Percentiles rank a stretch among this genome's conserved stretches.
Evolutionary conservation across 1,284 basidiomycete species (phyloP).

Genomic region (Rhodotorula glutinis): DNA sequence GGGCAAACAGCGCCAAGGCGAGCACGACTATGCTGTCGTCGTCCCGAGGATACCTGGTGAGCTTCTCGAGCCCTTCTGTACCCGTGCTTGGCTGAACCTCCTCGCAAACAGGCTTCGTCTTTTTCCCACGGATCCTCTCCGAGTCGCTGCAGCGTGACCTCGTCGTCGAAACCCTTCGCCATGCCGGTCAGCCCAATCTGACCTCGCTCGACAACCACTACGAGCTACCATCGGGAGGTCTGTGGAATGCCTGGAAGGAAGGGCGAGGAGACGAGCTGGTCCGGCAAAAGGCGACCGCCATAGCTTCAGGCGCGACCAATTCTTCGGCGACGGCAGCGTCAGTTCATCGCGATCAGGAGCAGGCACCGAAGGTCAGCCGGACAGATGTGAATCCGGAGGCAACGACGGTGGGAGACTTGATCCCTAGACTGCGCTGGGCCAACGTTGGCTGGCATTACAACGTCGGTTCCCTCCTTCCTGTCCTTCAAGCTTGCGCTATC

Average conservation of each 20-base stretch:
- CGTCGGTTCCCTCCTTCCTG: slow-evolving; percentile 41
- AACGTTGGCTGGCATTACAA: slow-evolving; percentile 86
- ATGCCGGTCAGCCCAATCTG: slow-evolving; percentile 71
- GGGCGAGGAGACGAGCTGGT: slow-evolving; percentile 20
- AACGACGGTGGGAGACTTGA: slow-evolving; percentile 22
- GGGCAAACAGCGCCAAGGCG: slow-evolving; percentile 26
- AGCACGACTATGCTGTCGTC: slow-evolving; percentile 24
- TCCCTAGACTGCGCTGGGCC: slow-evolving; percentile 67
- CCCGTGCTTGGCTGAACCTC: background rate
- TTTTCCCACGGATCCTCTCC: slow-evolving; percentile 69
- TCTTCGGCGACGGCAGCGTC: background rate
- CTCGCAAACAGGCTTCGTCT: slow-evolving; percentile 63
- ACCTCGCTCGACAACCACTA: slow-evolving; percentile 86
- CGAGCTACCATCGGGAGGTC: slow-evolving; percentile 62
- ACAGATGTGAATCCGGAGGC: too few species aligned
- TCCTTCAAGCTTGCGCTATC: too few species aligned
- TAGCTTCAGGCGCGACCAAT: too few species aligned
- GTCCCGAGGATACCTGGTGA: slow-evolving; percentile 38
- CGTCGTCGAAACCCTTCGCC: slow-evolving; percentile 64
- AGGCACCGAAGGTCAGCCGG: too few species aligned
- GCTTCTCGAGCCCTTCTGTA: background rate
- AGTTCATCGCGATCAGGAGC: too few species aligned
- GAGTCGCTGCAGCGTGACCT: slow-evolving; percentile 62
- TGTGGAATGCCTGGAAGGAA: slow-evolving; percentile 64
- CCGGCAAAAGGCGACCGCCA: background rate